Evolutionary conservation across 352 stramenopile genomes (phyloP).

Genomic region (Globisporangium nagaii): DNA sequence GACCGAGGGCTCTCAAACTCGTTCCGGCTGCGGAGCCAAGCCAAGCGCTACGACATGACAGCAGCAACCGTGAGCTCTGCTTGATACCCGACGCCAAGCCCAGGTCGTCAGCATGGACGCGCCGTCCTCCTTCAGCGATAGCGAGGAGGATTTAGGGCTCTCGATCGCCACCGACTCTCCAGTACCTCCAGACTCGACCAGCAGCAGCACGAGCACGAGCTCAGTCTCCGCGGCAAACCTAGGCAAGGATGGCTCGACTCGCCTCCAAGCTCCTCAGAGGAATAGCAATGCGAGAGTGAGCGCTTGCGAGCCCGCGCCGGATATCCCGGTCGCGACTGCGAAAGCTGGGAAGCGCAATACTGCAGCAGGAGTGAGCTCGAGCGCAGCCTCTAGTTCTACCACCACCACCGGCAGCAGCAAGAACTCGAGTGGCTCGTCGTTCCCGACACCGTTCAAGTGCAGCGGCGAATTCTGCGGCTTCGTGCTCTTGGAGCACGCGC

Average conservation of each 20-base stretch:
- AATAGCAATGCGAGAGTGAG: background rate
- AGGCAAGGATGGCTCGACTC: background rate
- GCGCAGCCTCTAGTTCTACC: background rate
- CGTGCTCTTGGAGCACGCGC: conserved; percentile 23
- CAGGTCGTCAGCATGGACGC: background rate
- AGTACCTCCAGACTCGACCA: background rate
- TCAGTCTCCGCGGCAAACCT: background rate
- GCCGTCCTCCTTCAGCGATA: background rate
- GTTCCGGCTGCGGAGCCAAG: background rate
- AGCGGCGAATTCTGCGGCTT: conserved; percentile 72
- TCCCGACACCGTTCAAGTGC: conserved; percentile 74
- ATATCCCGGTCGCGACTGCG: no score
- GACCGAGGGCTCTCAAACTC: background rate
- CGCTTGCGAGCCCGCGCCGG: no score
- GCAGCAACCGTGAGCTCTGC: no score
- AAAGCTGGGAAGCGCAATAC: background rate
- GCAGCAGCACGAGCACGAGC: background rate
- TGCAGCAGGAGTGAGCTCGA: background rate
- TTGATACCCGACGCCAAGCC: background rate
- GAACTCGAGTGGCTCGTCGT: no score
- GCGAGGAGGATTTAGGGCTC: background rate
- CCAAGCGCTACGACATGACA: background rate
- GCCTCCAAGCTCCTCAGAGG: background rate
- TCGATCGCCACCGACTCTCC: background rate
- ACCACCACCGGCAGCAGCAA: background rate